Conservation (phyloP, 352 stramenopile genomes). For the Globisporangium takayamanum region DNA sequence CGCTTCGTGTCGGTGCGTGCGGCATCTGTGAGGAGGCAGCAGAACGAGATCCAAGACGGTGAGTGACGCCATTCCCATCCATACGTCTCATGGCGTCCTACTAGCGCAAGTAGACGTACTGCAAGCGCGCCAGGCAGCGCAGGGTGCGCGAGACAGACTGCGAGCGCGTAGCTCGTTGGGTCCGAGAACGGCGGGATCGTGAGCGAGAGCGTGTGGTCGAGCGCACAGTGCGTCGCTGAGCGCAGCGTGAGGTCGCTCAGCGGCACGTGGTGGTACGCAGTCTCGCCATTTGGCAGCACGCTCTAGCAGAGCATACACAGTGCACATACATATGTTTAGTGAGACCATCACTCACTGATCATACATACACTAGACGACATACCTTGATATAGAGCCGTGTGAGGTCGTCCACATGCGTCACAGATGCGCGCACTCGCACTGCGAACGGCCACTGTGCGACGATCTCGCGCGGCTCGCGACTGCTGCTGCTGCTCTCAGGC, state of each 20-base stretch:
- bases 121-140: conserved; percentile 18
- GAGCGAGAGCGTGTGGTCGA: conserved; percentile 33
- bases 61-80: background rate
- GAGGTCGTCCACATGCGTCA: conserved; percentile 25
- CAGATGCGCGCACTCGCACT: conserved; percentile 22
- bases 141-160: conserved; percentile 32
- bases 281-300: conserved; percentile 33
- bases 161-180: conserved; percentile 31
- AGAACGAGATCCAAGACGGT: background rate
- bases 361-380: background rate
- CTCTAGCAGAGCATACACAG: conserved; percentile 12
- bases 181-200: conserved; percentile 50
- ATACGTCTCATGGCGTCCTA: background rate
- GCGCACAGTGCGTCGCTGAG: conserved; percentile 13
- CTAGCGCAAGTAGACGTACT: conserved; percentile 1
- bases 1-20: background rate
- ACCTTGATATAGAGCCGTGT: conserved; percentile 39
- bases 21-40: background rate
- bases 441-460: conserved; percentile 45
- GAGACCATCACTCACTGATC: background rate
- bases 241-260: conserved; percentile 12
- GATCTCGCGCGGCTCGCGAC: conserved; percentile 31
- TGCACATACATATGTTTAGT: too few relatives aligned
- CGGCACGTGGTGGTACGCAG: conserved; percentile 30
- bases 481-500: conserved; percentile 13